Base-by-base conservation (phyloP, 495 filamentous ascomycete species). In the Letharia lupina region DNA sequence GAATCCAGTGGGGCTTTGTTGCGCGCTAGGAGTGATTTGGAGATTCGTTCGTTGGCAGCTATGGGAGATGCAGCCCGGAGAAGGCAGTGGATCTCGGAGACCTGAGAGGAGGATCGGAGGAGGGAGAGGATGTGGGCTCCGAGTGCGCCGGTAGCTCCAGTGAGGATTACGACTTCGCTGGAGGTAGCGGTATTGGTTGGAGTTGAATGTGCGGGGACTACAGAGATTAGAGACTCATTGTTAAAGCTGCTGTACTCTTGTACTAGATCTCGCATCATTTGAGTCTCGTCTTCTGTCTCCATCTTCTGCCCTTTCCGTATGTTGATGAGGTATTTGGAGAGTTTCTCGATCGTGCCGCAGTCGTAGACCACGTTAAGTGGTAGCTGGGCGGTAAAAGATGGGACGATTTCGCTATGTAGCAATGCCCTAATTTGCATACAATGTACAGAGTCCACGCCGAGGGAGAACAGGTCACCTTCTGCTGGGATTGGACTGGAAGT, bases 101-200 rank as follows among this genome's bases (percentile, higher is more conserved):
- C 73, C 7, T 72, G 44, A 23, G 69, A 65, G 13, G 71, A 70
- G 6, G 71, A 65, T 41, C 71, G 73, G 13, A 86, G 69, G 23
- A 77, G 73, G 28, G 77, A 69, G 8, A 88, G 77, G 15, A 88
- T 78, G 61, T 87, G 82, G 2, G 79, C 77, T 3, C 86, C 87
- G 2, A 89, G 76, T 6, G 83, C 78, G 20, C 87, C 87, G 12
- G 87, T 89, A 7, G 82, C 82, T 16, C 87, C 87, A 0, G 86
- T 88, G 15, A 89, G 74, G 42, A 70, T 52, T 65, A 74, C 58
- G 62, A 75, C 52, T 57, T 73, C 61, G 35, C 52, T 12, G 62
- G 4, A 31, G 40, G 15, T 35, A 33, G 39, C 15, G 12, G 4
- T 13, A 20, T 23, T 11, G 31, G 18, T 41, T 60, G 23, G 16